phyloP scores from a whole-genome alignment of 495 filamentous ascomycete species.

The Penicillium paradoxum region DNA sequence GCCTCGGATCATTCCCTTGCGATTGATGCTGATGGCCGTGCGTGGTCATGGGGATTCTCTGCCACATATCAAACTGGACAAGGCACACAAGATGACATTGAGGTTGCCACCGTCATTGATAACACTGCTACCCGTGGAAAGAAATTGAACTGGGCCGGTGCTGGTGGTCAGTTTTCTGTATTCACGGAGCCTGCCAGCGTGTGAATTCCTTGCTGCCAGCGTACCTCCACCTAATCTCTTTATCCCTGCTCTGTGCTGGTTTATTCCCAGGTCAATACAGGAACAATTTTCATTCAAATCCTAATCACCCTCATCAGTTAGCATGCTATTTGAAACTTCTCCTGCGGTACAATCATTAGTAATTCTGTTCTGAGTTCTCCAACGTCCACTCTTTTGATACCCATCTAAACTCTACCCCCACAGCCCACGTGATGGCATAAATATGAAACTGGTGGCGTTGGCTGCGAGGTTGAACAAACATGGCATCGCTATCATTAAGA shows the following conservation, averaged over 20 bases:
- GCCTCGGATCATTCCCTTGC: constrained; percentile 57
- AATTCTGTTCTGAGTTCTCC: too few relatives aligned
- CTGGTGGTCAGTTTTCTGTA: constrained; percentile 59
- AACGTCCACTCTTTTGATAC: too few relatives aligned
- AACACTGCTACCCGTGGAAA: constrained; percentile 55
- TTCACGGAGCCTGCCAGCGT: constrained; percentile 30
- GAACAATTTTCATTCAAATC: neutral
- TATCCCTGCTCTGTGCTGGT: neutral
- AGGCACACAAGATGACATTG: constrained; percentile 53
- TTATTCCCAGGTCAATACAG: neutral
- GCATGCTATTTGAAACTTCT: neutral
- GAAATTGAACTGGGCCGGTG: constrained; percentile 53
- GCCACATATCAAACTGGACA: constrained; percentile 60
- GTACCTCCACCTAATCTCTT: neutral
- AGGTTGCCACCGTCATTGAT: constrained; percentile 52
- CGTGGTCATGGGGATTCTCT: constrained; percentile 60
- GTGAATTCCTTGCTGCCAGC: constrained; percentile 1
- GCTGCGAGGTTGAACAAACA: neutral
- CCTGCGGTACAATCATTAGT: too few relatives aligned
- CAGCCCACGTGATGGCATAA: neutral
- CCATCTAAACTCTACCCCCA: too few relatives aligned
- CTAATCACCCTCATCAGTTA: neutral
- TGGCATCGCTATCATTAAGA: neutral
- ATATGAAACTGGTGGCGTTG: neutral
- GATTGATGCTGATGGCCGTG: constrained; percentile 52